phyloP scores from a whole-genome alignment of 352 stramenopile genomes.

The Pythium utonaiense region DNA sequence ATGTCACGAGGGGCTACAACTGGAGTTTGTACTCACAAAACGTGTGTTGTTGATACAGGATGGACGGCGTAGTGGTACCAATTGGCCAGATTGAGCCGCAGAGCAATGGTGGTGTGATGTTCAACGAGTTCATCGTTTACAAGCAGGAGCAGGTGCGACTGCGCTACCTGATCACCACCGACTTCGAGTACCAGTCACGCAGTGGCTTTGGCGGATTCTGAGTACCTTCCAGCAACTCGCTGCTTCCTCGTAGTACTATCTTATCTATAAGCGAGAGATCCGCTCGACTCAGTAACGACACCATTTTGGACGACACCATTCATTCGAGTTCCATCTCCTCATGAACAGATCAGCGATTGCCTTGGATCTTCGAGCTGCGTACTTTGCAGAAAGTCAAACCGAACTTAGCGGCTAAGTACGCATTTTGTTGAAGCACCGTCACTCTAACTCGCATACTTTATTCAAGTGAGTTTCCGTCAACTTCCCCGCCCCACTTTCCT shows the following conservation, averaged over 20 bases:
- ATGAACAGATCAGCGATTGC: no score
- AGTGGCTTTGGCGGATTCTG: no score
- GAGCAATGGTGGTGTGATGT: conserved; percentile 49
- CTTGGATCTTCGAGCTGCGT: no score
- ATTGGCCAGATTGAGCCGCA: conserved; percentile 51
- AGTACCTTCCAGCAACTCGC: no score
- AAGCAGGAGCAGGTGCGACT: conserved; percentile 61
- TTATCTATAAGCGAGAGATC: no score
- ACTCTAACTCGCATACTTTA: conserved; percentile 12
- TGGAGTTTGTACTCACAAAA: no score
- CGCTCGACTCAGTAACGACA: no score
- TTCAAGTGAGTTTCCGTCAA: conserved; percentile 2
- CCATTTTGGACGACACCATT: no score
- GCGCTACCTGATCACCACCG: conserved; percentile 53
- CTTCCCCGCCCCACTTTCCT: conserved; percentile 3
- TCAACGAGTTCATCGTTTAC: conserved; percentile 81
- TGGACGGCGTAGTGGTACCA: conserved; percentile 49
- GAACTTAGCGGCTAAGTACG: not conserved
- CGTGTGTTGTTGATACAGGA: no score
- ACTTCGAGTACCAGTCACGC: conserved; percentile 54
- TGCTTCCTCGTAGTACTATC: no score
- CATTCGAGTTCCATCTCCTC: no score
- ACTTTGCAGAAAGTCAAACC: not conserved
- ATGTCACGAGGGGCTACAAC: no score
- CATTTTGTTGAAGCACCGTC: conserved; percentile 22